Evolutionary conservation across 495 filamentous ascomycete genomes (phyloP).

Genomic region (Usnea hakonensis): DNA sequence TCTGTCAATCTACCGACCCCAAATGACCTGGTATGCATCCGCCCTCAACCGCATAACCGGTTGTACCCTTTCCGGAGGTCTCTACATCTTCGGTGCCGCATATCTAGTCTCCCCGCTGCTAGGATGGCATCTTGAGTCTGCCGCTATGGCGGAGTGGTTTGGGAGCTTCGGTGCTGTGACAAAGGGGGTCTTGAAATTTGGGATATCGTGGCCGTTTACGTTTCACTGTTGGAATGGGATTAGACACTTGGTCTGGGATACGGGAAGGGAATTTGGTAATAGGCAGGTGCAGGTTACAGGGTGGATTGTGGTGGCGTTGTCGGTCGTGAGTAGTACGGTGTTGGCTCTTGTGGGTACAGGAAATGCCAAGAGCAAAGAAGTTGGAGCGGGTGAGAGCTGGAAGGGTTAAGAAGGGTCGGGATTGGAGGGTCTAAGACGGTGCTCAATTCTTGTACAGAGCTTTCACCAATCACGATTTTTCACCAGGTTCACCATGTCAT

Average conservation of each 20-base stretch:
- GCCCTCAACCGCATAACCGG: slow-evolving; percentile 77
- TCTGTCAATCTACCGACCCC: slow-evolving; percentile 78
- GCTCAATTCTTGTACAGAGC: slow-evolving; percentile 2
- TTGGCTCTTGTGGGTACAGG: slow-evolving; percentile 45
- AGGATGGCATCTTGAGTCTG: slow-evolving; percentile 80
- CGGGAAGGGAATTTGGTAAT: slow-evolving; percentile 59
- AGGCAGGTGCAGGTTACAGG: slow-evolving; percentile 64
- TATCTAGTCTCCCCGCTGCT: slow-evolving; percentile 77
- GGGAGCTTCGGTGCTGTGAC: slow-evolving; percentile 59
- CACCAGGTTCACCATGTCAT: not conserved
- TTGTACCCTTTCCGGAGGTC: slow-evolving; percentile 54
- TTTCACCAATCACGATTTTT: not conserved
- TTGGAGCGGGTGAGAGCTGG: not conserved
- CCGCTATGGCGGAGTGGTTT: slow-evolving; percentile 68
- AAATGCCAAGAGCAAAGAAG: not conserved
- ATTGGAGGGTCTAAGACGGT: not conserved
- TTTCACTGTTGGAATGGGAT: slow-evolving; percentile 83
- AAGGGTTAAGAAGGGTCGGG: not conserved
- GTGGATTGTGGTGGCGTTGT: slow-evolving; percentile 65
- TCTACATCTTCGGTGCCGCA: slow-evolving; percentile 76
- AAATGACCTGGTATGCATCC: slow-evolving; percentile 77
- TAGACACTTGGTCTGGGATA: slow-evolving; percentile 86
- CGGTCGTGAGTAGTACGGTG: slow-evolving; percentile 50
- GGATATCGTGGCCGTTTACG: slow-evolving; percentile 71
- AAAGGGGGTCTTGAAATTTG: slow-evolving; percentile 66